Conservation (phyloP, 495 filamentous ascomycete genomes). For the Friedmanniomyces endolithicus region DNA sequence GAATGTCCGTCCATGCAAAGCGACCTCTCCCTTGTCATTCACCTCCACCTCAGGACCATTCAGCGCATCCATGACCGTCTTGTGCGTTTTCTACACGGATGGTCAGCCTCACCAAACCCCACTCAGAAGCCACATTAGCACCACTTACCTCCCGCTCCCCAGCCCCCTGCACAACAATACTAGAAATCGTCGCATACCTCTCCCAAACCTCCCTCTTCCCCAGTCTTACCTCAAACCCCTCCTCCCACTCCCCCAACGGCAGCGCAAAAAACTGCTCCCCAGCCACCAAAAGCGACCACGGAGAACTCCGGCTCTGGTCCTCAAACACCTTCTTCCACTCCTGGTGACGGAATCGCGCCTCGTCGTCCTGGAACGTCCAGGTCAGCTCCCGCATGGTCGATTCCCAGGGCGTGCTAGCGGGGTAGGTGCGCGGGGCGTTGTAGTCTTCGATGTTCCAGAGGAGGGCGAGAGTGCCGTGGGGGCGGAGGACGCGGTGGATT, state of each 20-base stretch:
- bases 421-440: conserved; percentile 13
- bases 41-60: conserved; percentile 22
- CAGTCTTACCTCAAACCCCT: conserved; percentile 18
- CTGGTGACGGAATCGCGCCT: conserved; percentile 43
- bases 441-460: conserved; percentile 37
- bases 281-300: conserved; percentile 14
- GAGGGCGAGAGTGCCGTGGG: conserved; percentile 41
- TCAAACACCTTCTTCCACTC: conserved; percentile 23
- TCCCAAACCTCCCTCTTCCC: conserved; percentile 42
- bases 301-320: conserved; percentile 18
- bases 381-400: conserved; percentile 16
- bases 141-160: conserved; percentile 36
- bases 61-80: conserved; percentile 22
- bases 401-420: conserved; percentile 16
- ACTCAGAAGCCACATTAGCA: not conserved
- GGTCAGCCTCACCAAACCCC: not conserved
- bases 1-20: conserved; percentile 22
- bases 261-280: conserved; percentile 19
- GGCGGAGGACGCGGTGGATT: conserved; percentile 45
- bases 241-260: conserved; percentile 16
- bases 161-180: conserved; percentile 43
- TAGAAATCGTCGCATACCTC: conserved; percentile 45
- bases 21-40: conserved; percentile 26
- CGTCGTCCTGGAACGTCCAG: conserved; percentile 20
- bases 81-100: conserved; percentile 12